Evolutionary conservation across 1,284 basidiomycete species (phyloP), one percentile per base, ranked within the genome.

Genomic region (Rhodotorula sp.): DNA sequence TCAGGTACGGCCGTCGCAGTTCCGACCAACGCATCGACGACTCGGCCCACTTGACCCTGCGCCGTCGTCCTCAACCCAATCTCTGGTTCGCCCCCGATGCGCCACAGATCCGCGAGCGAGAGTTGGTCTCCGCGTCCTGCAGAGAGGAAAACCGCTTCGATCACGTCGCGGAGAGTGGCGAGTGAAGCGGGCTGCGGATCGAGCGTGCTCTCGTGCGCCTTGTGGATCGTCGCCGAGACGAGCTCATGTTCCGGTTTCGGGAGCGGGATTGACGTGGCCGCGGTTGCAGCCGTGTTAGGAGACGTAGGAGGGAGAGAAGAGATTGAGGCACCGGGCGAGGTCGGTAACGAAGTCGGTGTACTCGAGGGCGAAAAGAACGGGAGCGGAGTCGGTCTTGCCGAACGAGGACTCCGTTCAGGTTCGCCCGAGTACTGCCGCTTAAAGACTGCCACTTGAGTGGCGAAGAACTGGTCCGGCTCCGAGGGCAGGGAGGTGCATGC

Each of bases 401-500:
- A 80, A 43, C 82, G 78, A 1, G 82, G 81, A 5, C 80, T 81
- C 21, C 82, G 80, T 57, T 79, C 78, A 0, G 81, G 79, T 8
- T 80, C 70, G 7, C 52, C 62, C 15, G 58, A 60, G n/a, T 45
- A 60, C n/a, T 45, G 56, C 80, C 59, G 50, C 1, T 28, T 84
- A 81, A 94, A 94, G 8, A 84, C 81, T 28, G 90, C 91, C 1
- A 89, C 88, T 66, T 90, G 89, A 21, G 87, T 87, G 6, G 92
- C 92, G 43, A 85, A 89, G 62, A 83, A 80, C 70, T 48, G 70
- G 64, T 23, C 59, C 28, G 55, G 79, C 74, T 68, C 69, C 55
- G 64, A 65, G 50, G 50, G 66, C 0, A 34, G 14, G 8, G 28
- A 34, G 0, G 52, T 10, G 23, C 45, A 60, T 18, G 65, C 55